A percentile compares a stretch with the other conserved stretches of the same genome.
These are phyloP conservation scores for Tilletia setariae DNA, from an alignment of 1,284 basidiomycete genomes.

Conservation along the genomic window DNA sequence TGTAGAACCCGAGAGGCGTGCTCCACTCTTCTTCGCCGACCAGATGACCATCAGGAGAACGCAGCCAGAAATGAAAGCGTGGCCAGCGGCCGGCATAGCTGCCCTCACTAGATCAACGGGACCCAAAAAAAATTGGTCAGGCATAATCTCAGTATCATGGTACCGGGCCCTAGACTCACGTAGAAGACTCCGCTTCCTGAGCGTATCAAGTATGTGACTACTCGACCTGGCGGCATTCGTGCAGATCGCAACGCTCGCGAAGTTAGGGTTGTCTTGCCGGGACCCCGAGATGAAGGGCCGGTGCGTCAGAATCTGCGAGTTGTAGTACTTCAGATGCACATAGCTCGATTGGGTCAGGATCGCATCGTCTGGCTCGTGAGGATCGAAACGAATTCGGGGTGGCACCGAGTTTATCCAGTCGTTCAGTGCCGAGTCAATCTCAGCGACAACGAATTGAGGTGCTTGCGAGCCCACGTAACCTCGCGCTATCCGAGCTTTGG, in stretches of 20 bases:
- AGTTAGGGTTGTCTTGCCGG: slow-evolving; percentile 38
- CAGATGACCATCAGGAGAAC: slow-evolving; percentile 42
- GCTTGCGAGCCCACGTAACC: slow-evolving; percentile 40
- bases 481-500: slow-evolving; percentile 37
- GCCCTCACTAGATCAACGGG: background rate
- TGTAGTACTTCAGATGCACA: slow-evolving; percentile 42
- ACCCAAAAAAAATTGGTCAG: background rate
- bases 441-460: slow-evolving; percentile 44
- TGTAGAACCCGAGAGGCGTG: slow-evolving; percentile 32
- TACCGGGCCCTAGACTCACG: slow-evolving; percentile 21
- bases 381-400: slow-evolving; percentile 37
- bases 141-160: background rate
- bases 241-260: slow-evolving; percentile 47
- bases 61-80: slow-evolving; percentile 29
- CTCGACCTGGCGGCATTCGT: slow-evolving; percentile 46
- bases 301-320: slow-evolving; percentile 36
- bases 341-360: slow-evolving; percentile 37
- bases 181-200: slow-evolving; percentile 30
- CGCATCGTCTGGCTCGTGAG: slow-evolving; percentile 34
- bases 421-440: slow-evolving; percentile 47
- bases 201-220: slow-evolving; percentile 34
- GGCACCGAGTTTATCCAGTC: slow-evolving; percentile 45
- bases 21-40: slow-evolving; percentile 37
- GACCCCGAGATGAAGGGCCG: slow-evolving; percentile 46
- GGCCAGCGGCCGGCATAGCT: background rate